Evolutionary conservation across 176 grass and related monocot species (phyloP).

Genomic region (Triticum timopheevii): DNA sequence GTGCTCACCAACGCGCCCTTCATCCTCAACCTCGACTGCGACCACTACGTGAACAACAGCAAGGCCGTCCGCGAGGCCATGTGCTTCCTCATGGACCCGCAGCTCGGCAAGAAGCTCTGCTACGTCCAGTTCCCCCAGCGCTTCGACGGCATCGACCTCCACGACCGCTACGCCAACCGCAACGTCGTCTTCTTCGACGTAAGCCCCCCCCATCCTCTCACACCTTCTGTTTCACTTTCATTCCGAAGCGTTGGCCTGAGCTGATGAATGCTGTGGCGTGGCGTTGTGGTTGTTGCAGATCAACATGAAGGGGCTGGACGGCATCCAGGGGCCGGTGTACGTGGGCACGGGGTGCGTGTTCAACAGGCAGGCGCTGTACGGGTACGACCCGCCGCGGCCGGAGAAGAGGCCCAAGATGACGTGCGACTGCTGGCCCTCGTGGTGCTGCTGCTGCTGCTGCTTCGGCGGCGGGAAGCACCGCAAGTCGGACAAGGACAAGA

Average conservation of each 20-base stretch:
- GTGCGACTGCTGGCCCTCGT: conserved; percentile 95
- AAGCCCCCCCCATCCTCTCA: background rate
- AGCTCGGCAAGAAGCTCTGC: conserved; percentile 91
- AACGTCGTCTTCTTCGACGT: conserved; percentile 97
- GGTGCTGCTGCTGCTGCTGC: conserved; percentile 93
- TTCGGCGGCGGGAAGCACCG: conserved; percentile 47
- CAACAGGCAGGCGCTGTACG: conserved; percentile 89
- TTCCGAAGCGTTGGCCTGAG: background rate
- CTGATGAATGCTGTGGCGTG: background rate
- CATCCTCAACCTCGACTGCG: conserved; percentile 94
- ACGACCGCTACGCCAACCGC: conserved; percentile 86
- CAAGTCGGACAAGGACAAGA: conserved; percentile 51
- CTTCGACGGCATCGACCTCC: conserved; percentile 85
- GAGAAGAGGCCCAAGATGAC: conserved; percentile 96
- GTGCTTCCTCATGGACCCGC: conserved; percentile 99
- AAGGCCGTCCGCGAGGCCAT: conserved; percentile 93
- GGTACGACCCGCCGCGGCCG: conserved; percentile 77
- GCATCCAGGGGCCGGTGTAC: conserved; percentile 91
- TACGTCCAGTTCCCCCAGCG: conserved; percentile 96
- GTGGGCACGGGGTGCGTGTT: conserved; percentile 84
- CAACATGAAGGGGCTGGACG: conserved; percentile 98
- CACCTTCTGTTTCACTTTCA: background rate
- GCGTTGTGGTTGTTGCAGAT: conserved; percentile 42
- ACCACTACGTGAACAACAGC: conserved; percentile 99
- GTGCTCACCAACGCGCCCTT: conserved; percentile 94